Evolutionary conservation across 2,329 filamentous ascomycete species (phyloP).

Genomic region (Penicillium olsonii): DNA sequence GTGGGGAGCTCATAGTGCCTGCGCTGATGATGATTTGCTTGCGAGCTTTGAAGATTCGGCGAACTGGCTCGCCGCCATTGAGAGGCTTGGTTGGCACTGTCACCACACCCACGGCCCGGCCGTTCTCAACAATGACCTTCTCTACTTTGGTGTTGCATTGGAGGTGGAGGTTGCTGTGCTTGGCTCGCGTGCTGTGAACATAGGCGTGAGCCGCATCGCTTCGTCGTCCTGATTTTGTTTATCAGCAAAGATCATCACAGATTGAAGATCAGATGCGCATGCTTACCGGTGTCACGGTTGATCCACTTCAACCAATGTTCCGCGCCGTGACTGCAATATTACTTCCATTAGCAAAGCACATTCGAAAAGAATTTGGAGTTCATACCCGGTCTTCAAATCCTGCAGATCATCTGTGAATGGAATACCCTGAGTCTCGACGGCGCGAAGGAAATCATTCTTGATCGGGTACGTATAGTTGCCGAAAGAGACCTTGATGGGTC

Average conservation of each 20-base stretch:
- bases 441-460: slow-evolving; percentile 77
- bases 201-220: slow-evolving; percentile 78
- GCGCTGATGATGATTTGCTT: slow-evolving; percentile 74
- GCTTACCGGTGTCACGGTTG: slow-evolving; percentile 59
- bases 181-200: slow-evolving; percentile 71
- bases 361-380: neutral
- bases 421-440: slow-evolving; percentile 72
- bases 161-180: slow-evolving; percentile 70
- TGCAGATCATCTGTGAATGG: slow-evolving; percentile 75
- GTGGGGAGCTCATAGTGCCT: slow-evolving; percentile 71
- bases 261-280: neutral
- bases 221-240: slow-evolving; percentile 63
- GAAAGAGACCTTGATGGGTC: slow-evolving; percentile 80
- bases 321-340: slow-evolving; percentile 57
- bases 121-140: slow-evolving; percentile 73
- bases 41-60: slow-evolving; percentile 65
- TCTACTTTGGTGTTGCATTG: slow-evolving; percentile 76
- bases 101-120: slow-evolving; percentile 69
- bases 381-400: slow-evolving; percentile 57
- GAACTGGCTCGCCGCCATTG: slow-evolving; percentile 53
- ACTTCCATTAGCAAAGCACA: neutral
- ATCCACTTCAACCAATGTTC: slow-evolving; percentile 89
- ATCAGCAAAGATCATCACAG: neutral
- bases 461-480: slow-evolving; percentile 80
- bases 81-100: slow-evolving; percentile 72